These are phyloP conservation scores for Populus tomentosa DNA, from an alignment of 441 rosid genomes.

Conservation along the genomic window DNA sequence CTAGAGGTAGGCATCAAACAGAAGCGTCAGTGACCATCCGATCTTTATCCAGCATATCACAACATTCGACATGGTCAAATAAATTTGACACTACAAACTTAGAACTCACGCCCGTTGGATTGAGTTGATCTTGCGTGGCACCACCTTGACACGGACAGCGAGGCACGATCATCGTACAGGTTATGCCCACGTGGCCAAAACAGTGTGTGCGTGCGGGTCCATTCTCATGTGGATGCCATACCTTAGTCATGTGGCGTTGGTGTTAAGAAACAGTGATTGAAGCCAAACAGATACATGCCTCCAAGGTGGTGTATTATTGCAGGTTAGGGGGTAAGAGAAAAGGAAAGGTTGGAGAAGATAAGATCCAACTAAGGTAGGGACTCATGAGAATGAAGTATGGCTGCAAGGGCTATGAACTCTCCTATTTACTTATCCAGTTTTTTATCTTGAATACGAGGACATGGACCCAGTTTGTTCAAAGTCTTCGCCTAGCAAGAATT, in stretches of 20 bases:
- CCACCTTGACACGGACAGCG: slow-evolving; percentile 14
- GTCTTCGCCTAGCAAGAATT: slow-evolving; percentile 5
- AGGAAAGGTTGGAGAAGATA: slow-evolving; percentile 19
- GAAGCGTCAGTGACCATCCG: slow-evolving; percentile 9
- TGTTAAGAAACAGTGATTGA: slow-evolving; percentile 11
- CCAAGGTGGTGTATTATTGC: slow-evolving; percentile 21
- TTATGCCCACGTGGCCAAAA: slow-evolving; percentile 13
- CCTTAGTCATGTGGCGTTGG: slow-evolving; percentile 25
- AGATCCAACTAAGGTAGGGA: slow-evolving; percentile 35
- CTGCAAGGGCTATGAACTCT: slow-evolving; percentile 2
- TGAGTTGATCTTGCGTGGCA: not conserved
- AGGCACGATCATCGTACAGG: slow-evolving; percentile 8
- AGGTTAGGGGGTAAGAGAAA: slow-evolving; percentile 6
- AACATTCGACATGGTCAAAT: slow-evolving; percentile 9
- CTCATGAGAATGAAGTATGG: slow-evolving; percentile 22
- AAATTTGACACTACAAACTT: slow-evolving; percentile 4
- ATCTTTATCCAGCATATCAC: slow-evolving; percentile 28
- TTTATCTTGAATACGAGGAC: not conserved
- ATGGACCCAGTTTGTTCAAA: slow-evolving; percentile 3
- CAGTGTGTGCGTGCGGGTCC: slow-evolving; percentile 7
- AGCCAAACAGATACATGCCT: not conserved
- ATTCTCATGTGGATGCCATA: slow-evolving; percentile 32
- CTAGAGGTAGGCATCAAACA: slow-evolving; percentile 3
- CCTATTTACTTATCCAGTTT: not conserved
- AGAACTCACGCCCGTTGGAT: not conserved